These are phyloP conservation scores for Euphrasia arctica DNA, from an alignment of 305 asterid species.

Conservation along the genomic window DNA sequence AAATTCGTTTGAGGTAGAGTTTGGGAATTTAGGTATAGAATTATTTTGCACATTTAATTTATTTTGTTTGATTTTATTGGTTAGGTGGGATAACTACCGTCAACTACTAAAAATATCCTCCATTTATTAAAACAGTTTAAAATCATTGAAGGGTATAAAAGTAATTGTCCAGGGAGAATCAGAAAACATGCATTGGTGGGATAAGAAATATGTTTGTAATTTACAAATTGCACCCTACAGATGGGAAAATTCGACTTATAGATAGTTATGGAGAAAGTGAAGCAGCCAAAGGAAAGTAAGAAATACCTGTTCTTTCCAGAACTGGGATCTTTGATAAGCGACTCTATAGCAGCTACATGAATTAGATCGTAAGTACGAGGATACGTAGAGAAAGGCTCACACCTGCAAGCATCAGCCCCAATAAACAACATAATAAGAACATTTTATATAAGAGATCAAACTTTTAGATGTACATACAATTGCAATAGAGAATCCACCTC, in stretches of 20 bases:
- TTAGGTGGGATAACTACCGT: no score
- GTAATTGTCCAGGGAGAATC: no score
- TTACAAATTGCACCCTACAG: not conserved
- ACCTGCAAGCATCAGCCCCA: conserved; percentile 46
- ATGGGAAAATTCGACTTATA: not conserved
- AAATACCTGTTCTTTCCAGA: conserved; percentile 73
- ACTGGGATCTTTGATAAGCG: conserved; percentile 62
- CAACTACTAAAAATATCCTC: no score
- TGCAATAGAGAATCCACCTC: no score
- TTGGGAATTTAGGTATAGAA: no score
- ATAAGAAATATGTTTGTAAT: not conserved
- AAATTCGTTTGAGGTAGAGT: no score
- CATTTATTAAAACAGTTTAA: no score
- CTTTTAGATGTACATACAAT: not conserved
- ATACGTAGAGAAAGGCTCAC: conserved; percentile 98
- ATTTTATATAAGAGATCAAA: not conserved
- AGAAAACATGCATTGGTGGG: no score
- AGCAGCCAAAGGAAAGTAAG: not conserved
- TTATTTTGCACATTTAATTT: no score
- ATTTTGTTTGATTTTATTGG: no score
- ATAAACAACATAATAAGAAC: not conserved
- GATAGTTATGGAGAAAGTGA: not conserved
- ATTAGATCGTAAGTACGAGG: conserved; percentile 97
- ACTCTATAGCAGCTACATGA: conserved; percentile 70
- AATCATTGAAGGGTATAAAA: no score